Base-by-base conservation (phyloP, 208 protist species). In the Acanthamoeba castellanii region DNA sequence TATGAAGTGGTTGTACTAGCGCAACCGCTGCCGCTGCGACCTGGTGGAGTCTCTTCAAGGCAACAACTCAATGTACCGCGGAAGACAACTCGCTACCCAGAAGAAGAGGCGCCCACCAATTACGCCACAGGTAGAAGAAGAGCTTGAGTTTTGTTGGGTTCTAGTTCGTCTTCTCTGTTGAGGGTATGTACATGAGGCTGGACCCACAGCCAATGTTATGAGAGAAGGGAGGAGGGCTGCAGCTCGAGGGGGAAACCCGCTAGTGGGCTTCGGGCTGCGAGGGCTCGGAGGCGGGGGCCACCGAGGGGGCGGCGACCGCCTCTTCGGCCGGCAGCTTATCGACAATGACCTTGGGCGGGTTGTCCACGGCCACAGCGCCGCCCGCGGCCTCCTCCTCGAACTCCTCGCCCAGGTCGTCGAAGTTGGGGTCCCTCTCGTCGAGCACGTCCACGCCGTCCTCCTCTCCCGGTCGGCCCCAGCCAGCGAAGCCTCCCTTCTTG, bases 401-500 rank as follows among this genome's bases (percentile, higher is more conserved):
- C 42, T 45, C 27, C 30, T 66, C 59, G 32, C 11, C 27, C 30
- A 72, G 52, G 52, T 57, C 52, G 52, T 57, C 55, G 64, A 34
- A 92, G 64, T 92, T 92, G 57, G 85, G 85, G 85, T 92, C 85
- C 16, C 32, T 6, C 64, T 92, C 85, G 37, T 92, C 85, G 30
- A 92, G 57, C 4, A 92, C 66, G 57, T 11, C 85, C 42, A 92
- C 57, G n/a, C 85, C 85, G 37, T 92, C 85, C 25, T 92, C 85
- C 37, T 92, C 85, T 11, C 85, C 85, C 20, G 85, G 85, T 8
- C 27, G n/a, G 55, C 85, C 85, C 85, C 85, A 92, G 25, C 85
- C 85, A 20, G 85, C 85, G 27, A 92, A 92, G 42, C 85, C 85
- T 37, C 85, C 85, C 85, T 92, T 92, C 85, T 92, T 92, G 20